A percentile compares a stretch with the other conserved stretches of the same genome.
These are phyloP conservation scores for Euphorbia schlechtendalii DNA, from an alignment of 441 rosid species.

Conservation along the genomic window DNA sequence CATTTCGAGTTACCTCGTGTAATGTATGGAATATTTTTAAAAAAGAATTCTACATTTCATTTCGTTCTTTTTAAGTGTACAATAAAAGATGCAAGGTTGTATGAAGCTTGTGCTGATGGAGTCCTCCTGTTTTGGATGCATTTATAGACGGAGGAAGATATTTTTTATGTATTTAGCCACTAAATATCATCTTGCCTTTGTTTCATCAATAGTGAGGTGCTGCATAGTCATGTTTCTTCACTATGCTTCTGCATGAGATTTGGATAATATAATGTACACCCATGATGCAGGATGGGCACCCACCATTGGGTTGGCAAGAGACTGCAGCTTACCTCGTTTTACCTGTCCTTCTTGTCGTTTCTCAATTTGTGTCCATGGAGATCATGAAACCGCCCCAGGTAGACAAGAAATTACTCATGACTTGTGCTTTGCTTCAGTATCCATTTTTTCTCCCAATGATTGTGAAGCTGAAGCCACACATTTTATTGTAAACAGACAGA, in stretches of 20 bases:
- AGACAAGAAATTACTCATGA: conserved; percentile 22
- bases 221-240: conserved; percentile 1
- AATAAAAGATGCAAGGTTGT: conserved; percentile 1
- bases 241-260: conserved; percentile 8
- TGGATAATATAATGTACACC: conserved; percentile 23
- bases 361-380: conserved; percentile 93
- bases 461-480: conserved; percentile 16
- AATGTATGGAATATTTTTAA: background rate
- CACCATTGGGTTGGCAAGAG: conserved; percentile 89
- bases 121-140: too few relatives aligned
- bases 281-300: conserved; percentile 77
- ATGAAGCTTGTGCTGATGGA: background rate
- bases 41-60: background rate
- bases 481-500: conserved; percentile 55
- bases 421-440: conserved; percentile 9
- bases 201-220: background rate
- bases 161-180: background rate
- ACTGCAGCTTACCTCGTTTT: conserved; percentile 90
- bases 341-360: conserved; percentile 80
- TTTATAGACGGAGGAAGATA: background rate
- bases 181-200: conserved; percentile 10
- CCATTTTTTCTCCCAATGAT: conserved; percentile 11
- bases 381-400: conserved; percentile 98
- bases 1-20: too few relatives aligned
- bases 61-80: background rate